Conservation (phyloP, 2,329 filamentous ascomycete species). For the Samsoniella hepiali region DNA sequence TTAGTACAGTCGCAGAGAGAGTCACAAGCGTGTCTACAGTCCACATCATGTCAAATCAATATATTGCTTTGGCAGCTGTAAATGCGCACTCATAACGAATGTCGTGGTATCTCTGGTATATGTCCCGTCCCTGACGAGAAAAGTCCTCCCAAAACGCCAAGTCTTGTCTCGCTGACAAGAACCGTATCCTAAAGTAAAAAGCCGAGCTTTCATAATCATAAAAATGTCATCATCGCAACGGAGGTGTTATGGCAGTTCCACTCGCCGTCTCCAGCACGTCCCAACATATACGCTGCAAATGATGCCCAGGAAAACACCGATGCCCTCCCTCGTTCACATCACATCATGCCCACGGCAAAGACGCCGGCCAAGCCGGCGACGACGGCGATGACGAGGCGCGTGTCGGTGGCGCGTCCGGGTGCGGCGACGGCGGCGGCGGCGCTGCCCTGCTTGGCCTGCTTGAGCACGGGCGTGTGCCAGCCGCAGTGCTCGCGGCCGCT, state of each 20-base stretch:
- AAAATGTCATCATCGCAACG: not conserved
- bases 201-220: not conserved
- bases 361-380: conserved; percentile 25
- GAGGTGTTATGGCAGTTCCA: too few relatives aligned
- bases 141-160: not conserved
- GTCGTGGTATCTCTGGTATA: conserved; percentile 13
- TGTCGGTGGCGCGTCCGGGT: conserved; percentile 21
- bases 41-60: not conserved
- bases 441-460: conserved; percentile 24
- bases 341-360: conserved; percentile 28
- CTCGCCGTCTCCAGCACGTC: not conserved
- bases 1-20: too few relatives aligned
- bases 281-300: not conserved
- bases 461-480: conserved; percentile 35
- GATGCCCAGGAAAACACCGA: not conserved
- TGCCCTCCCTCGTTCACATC: not conserved
- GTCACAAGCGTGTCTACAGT: too few relatives aligned
- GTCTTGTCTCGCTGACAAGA: not conserved
- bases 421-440: not conserved
- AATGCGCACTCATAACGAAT: conserved; percentile 16
- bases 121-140: not conserved
- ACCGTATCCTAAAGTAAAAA: not conserved
- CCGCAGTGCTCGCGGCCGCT: conserved; percentile 33
- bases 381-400: conserved; percentile 24
- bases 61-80: not conserved